Percentiles rank a stretch among this genome's conserved stretches.
Evolutionary conservation across 176 grass and related monocot genomes (phyloP).

Genomic region (Aegilops bicornis): DNA sequence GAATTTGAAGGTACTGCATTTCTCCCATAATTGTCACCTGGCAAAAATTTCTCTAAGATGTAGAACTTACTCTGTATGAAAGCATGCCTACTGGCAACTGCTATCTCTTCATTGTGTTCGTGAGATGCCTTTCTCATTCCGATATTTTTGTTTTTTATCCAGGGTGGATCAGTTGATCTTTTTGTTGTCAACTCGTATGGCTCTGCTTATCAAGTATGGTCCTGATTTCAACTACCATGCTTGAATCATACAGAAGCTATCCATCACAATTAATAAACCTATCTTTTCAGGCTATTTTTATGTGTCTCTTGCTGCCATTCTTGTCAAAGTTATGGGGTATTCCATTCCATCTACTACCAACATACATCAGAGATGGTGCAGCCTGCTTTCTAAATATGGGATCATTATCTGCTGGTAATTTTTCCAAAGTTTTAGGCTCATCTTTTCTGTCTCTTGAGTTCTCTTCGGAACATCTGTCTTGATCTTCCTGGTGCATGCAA

Average conservation of each 20-base stretch:
- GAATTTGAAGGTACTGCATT: conserved; percentile 78
- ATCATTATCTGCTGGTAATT: conserved; percentile 72
- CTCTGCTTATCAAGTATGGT: conserved; percentile 85
- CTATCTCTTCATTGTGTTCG: neutral
- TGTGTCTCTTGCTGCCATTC: conserved; percentile 86
- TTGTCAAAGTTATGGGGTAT: conserved; percentile 98
- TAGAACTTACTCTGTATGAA: conserved; percentile 2
- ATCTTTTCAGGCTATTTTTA: conserved; percentile 80
- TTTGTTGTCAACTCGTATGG: conserved; percentile 98
- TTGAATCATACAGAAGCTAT: conserved; percentile 7
- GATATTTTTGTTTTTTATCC: conserved; percentile 10
- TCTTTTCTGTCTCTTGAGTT: neutral
- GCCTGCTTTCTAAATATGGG: conserved; percentile 94
- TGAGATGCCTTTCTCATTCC: conserved; percentile 17
- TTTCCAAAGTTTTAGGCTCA: neutral
- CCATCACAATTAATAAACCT: conserved; percentile 21
- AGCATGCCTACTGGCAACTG: neutral
- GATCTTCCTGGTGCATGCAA: neutral
- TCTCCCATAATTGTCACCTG: neutral
- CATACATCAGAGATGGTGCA: conserved; percentile 86
- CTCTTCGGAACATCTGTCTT: neutral
- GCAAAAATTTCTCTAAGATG: conserved; percentile 2
- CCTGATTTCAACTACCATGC: neutral
- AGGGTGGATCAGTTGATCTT: conserved; percentile 94
- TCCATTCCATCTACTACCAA: conserved; percentile 77